Conservation (phyloP, 2,329 filamentous ascomycete genomes). For the Colletotrichum truncatum region DNA sequence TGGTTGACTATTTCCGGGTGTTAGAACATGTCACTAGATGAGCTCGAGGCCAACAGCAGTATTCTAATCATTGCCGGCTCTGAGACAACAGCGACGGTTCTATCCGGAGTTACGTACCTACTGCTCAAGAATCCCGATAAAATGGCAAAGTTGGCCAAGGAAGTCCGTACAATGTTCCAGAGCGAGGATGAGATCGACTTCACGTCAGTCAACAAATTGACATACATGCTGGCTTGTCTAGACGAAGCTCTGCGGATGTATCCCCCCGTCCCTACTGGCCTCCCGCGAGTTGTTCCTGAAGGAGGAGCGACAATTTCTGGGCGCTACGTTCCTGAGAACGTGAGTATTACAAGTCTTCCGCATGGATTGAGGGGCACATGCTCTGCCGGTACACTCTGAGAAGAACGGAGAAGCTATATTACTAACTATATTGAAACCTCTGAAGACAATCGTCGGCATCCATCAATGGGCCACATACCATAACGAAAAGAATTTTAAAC, state of each 20-base stretch:
- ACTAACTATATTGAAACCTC: neutral
- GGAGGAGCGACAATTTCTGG: constrained; percentile 43
- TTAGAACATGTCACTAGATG: constrained; percentile 15
- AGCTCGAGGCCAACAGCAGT: constrained; percentile 29
- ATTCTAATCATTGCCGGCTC: constrained; percentile 40
- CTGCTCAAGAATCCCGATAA: constrained; percentile 41
- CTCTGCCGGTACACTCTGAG: no score
- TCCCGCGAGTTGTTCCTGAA: constrained; percentile 39
- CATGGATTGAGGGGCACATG: no score
- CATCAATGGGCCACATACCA: constrained; percentile 41
- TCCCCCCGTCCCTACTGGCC: constrained; percentile 37
- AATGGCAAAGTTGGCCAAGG: constrained; percentile 42
- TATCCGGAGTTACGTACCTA: constrained; percentile 38
- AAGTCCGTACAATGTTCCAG: constrained; percentile 46
- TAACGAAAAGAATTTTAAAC: constrained; percentile 46
- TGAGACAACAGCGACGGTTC: constrained; percentile 44
- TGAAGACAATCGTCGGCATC: constrained; percentile 45
- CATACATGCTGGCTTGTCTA: constrained; percentile 50
- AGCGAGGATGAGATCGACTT: constrained; percentile 46
- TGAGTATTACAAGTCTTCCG: constrained; percentile 36
- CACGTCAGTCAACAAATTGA: constrained; percentile 39
- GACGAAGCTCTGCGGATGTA: constrained; percentile 54
- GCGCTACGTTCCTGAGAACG: constrained; percentile 42
- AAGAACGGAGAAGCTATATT: no score
- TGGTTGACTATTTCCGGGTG: constrained; percentile 33